Base-by-base conservation (phyloP, 2,329 filamentous ascomycete genomes). In the Teratosphaeria zuluensis region DNA sequence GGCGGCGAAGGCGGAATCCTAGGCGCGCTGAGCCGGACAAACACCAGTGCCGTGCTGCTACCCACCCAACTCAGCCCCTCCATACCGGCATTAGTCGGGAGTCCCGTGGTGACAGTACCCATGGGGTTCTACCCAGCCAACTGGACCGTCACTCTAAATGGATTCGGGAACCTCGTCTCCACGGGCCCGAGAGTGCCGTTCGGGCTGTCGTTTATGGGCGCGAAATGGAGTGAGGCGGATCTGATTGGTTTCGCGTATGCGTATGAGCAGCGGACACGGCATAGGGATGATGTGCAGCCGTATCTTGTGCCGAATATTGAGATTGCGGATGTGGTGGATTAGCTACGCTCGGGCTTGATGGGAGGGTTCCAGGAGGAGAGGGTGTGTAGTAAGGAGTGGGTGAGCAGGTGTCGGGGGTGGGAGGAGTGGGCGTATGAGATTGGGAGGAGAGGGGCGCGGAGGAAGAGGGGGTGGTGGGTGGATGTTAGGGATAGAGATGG, bases 231-330 rank as follows among this genome's bases (percentile, higher is more conserved):
- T 38, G 86, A 89, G 69, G 81, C 80, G 65, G 76, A 72, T 32
- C 66, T 90, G 63, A 81, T 89, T 59, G 82, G 81, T 0, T 79
- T 84, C 67, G 86, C 85, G 6, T 88, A 86, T 75, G 85, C 83
- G 3, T 88, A 84, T 71, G 86, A 90, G 74, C 83, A 87, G 73
- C 74, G 77, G 62, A 86, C 80, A 2, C 70, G 73, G 65, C 74
- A 77, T 11, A 73, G 82, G 54, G 65, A 71, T 48, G 76, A 75
- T 60, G 72, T 81, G 1, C 72, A 75, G 70, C 78, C 80, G 32
- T 79, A 79, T 62, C 64, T 83, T 11, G 65, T 73, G 63, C 80
- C 80, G 0, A 76, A 68, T 51, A 76, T 74, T n/a, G 78, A 81
- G 66, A 61, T 82, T 57, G 66, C 56, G 21, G 74, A 79, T 72